Base-by-base conservation (phyloP, 2,329 filamentous ascomycete species). In the Fusarium sp. region DNA sequence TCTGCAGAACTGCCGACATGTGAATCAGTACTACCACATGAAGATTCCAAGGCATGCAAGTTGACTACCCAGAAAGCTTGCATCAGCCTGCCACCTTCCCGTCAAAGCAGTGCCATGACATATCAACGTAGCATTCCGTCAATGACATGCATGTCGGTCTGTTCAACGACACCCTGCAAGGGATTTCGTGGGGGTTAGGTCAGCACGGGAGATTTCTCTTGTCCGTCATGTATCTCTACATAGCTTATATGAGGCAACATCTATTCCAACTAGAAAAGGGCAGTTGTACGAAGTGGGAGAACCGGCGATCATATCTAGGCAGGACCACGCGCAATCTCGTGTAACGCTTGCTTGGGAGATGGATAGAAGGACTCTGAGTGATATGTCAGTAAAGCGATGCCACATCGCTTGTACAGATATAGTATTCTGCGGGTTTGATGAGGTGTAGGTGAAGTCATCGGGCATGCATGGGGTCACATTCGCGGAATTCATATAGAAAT, bases 101-200 rank as follows among this genome's bases (percentile, higher is more conserved):
- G 92, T 77, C 96, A 92, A 0, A 92, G 97, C 33, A 4, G 93
- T 97, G 15, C 92, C 93, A 77, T 97, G 93, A 53, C 89, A 96
- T 93, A 79, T 97, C 93, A 10, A 97, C 89, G 74, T 95, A 97
- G 78, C 89, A 89, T 65, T 49, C 97, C 86, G 67, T 94, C 91
- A 51, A 89, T 85, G 3, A 92, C 91, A 73, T 94, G 89, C 23
- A 96, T 85, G 61, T 91, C 90, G 41, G 92, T 90, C 42, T 92
- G 87, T 47, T 90, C 86, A 2, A 95, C 83, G 30, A n/a, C 96
- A 89, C 38, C 87, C 57, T 87, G 86, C 73, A 91, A 95, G 12
- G 96, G 91, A 91, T 15, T 88, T 90, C 6, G 77, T 96, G 92
- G 2, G 93, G 93, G 61, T 34, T 30, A 34, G 10, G 16, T 44